Base-by-base conservation (phyloP, 495 filamentous ascomycete genomes). In the Talaromyces thailandensis region DNA sequence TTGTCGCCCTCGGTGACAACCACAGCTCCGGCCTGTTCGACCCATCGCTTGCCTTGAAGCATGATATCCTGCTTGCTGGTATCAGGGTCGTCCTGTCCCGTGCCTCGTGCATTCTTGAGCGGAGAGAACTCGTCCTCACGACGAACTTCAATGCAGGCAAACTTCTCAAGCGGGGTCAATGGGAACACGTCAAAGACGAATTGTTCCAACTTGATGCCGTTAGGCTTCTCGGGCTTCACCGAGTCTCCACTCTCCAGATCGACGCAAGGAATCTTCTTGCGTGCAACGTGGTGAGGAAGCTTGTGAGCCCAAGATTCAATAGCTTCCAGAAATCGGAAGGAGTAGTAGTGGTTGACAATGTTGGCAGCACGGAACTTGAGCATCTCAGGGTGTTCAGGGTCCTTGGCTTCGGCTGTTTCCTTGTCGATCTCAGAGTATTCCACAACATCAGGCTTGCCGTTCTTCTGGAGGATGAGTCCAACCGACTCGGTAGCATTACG, bases 321-420 rank as follows among this genome's bases (percentile, higher is more conserved):
- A 50, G 83, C 87, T 71, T 96, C 89, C 56, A 99, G 82, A 81
- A 97, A 99, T 62, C 84, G 79, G 82, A 92, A 95, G 35, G 89
- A 93, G 80, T 99, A 99, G 83, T 97, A 99, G 81, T 99, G 94
- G 82, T 99, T 99, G 76, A 99, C 94, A 64, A 99, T 99, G 78
- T 99, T 99, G 65, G 93, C 94, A 57, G 94, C 93, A 50, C 94
- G 87, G 87, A 96, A 97, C 77, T 91, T 96, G 70, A 99, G 84
- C 58, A 98, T 79, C 51, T 85, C 85, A 1, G 82, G 80, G 68
- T 98, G 86, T 72, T 91, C 88, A 60, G 88, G 81, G 71, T 99
- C 94, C 71, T 88, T 85, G 65, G 92, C 93, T 71, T 96, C 92
- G 37, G 93, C 88, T 2, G 88, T 91, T 55, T 83, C 86, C 63